Conservation (phyloP, 2,329 filamentous ascomycete species). For the Neurospora sp. region DNA sequence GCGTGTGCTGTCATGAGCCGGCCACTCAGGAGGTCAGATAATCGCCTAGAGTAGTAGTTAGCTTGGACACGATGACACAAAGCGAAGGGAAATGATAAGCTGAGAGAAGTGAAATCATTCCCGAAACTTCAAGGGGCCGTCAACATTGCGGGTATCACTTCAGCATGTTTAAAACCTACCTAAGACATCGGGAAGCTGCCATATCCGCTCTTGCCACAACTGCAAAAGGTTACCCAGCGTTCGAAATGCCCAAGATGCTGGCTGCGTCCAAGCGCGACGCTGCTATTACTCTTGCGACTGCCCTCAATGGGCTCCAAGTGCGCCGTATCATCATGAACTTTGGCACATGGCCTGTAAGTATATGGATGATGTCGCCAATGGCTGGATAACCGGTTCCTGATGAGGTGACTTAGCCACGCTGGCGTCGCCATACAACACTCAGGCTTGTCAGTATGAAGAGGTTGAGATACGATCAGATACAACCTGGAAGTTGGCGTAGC, state of each 20-base stretch:
- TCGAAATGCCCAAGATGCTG: not conserved
- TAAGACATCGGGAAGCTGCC: not conserved
- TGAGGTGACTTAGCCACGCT: not conserved
- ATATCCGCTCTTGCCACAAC: not conserved
- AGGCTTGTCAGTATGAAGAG: not conserved
- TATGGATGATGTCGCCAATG: not conserved
- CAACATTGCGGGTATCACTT: not conserved
- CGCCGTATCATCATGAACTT: not conserved
- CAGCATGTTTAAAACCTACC: not conserved
- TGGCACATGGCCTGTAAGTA: not conserved
- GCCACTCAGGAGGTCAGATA: no score
- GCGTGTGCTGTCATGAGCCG: no score
- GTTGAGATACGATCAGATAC: not conserved
- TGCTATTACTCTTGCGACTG: not conserved
- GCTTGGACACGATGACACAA: not conserved
- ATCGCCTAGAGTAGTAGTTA: no score
- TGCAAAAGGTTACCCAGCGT: not conserved
- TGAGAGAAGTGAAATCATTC: not conserved
- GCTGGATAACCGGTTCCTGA: not conserved
- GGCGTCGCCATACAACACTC: not conserved
- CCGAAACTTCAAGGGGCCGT: not conserved
- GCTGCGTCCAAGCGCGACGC: not conserved
- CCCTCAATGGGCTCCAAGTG: not conserved
- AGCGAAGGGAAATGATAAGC: not conserved
- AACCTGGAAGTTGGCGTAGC: not conserved